Base-by-base conservation (phyloP, 306 rosid species). In the Hippophae rhamnoides region DNA sequence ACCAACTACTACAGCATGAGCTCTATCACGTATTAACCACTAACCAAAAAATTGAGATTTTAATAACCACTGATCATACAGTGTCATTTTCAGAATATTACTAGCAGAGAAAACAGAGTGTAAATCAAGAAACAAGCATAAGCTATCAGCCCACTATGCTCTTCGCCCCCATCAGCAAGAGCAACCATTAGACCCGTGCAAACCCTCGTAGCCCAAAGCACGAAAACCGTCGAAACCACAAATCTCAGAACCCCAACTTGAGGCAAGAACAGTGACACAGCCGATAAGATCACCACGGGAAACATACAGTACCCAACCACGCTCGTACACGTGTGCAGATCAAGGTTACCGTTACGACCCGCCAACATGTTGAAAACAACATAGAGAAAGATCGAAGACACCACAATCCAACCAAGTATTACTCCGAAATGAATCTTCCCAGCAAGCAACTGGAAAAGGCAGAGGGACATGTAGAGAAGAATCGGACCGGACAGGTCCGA, bases 371-470 rank as follows among this genome's bases (percentile, higher is more conserved):
- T 88, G 79, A 84, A 93, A 47, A 93, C 99, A 10, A 79, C 83
- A 69, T 93, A 93, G n/a, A 93, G 70, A 60, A 93, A 93, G 52
- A 86, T 78, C 7, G 97, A 93, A 0, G 94, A 82, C 9, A 89
- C 99, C 23, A 88, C 97, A 74, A 93, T 88, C 99, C 97, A 93
- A 52, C 97, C 97, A 43, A 93, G 65, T 6, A 93, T 93, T 11
- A 93, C 97, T 43, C 99, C 99, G 45, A 93, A 93, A 66, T 88
- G 99, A 69, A 93, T 86, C 74, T 93, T 93, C 1, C 99, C 97
- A 0, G 84, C 97, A n/a, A 93, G 97, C 58, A 93, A 64, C 47
- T 93, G 99, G 60, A 89, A 93, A 57, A 93, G 90, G 63, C 95
- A 84, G 5, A 93, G 79, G 2, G 81, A 62, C 84, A 86, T 86